Evolutionary conservation across 768 basidiomycete species (phyloP), one percentile per base, ranked within the genome.

Genomic region (Imleria badia): DNA sequence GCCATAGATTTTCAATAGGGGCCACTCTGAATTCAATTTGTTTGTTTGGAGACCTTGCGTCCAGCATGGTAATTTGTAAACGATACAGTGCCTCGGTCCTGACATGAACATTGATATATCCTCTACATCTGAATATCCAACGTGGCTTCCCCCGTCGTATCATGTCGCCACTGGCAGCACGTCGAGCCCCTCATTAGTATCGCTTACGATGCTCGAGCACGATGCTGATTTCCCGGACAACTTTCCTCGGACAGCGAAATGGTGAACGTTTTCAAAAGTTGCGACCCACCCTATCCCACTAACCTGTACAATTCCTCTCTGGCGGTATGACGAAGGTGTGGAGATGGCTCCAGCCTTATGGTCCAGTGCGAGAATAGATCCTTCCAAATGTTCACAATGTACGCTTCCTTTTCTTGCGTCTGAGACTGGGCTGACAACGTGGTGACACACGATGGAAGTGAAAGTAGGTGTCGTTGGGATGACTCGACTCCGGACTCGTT

Each of bases 361-460:
- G 75, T 81, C 0, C 83, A 87, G 35, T 86, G 84, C 59, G 92
- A 96, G 68, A 83, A 91, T 60, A 72, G 86, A 22, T 75, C 78
- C 0, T 78, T 91, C 40, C 82, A 86, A 39, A 61, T 83, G 22
- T 80, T 82, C 41, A 55, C 76, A 30, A 56, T 75, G 87, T 86
- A 50, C 52, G 65, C 20, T 23, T n/a, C 40, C 19, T 23, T 36
- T 12, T 15, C 14, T 39, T 36, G 17, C 6, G 20, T 29, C 29
- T 22, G 8, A 2, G 31, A 36, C 48, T 17, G 14, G 5, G 36
- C 34, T 30, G 35, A 61, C 41, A 17, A 31, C 39, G 14, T 23
- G 41, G 11, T 30, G 35, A 40, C 36, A 58, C 53, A 38, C 19
- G 33, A 55, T 19, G 40, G 19, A 43, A 54, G 20, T 26, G 20